These are phyloP conservation scores for Phaeosphaeria sp. DNA, from an alignment of 2,329 filamentous ascomycete species.

Conservation along the genomic window DNA sequence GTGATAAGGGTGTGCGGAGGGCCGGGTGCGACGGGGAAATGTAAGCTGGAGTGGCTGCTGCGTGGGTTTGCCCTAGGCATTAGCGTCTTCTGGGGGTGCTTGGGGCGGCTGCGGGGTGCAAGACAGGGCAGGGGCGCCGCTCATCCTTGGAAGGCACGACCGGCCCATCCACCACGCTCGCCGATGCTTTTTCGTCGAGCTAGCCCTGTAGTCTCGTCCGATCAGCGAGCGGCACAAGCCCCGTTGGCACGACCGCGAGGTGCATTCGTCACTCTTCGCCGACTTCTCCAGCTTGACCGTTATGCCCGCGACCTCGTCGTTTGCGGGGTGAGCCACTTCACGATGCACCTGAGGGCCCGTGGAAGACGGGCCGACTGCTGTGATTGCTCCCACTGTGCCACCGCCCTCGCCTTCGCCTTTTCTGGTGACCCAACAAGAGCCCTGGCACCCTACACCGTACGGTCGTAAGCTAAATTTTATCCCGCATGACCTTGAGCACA, in stretches of 20 bases:
- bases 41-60: constrained; percentile 20
- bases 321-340: constrained; percentile 15
- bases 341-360: constrained; percentile 11
- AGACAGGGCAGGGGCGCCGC: constrained; percentile 21
- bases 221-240: constrained; percentile 21
- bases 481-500: neutral
- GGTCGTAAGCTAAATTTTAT: neutral
- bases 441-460: neutral
- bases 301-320: neutral
- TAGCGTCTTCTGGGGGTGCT: constrained; percentile 28
- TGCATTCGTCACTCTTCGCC: neutral
- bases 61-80: constrained; percentile 20
- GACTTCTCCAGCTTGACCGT: neutral
- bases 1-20: constrained; percentile 25
- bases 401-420: constrained; percentile 2
- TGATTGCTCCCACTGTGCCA: constrained; percentile 17
- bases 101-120: constrained; percentile 25
- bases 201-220: constrained; percentile 21
- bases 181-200: constrained; percentile 44
- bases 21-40: constrained; percentile 27
- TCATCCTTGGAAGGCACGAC: constrained; percentile 19
- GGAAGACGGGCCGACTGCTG: constrained; percentile 23
- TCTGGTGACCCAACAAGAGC: neutral
- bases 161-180: constrained; percentile 20
- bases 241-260: neutral